Evolutionary conservation across 371 early-diverging fungal genomes (phyloP).

Genomic region (Phascolomyces articulosus): DNA sequence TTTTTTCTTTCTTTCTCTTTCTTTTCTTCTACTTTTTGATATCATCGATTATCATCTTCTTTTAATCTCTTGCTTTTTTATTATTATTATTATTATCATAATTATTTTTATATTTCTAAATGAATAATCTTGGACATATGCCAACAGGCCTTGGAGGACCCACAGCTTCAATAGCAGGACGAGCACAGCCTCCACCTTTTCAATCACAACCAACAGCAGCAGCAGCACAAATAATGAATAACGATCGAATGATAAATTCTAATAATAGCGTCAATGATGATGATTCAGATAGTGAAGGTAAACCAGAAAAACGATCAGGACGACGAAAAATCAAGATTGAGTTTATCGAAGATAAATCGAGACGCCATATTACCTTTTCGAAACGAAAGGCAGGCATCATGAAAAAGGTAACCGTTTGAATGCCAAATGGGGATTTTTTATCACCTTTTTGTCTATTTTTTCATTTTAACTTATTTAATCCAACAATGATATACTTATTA

Average conservation of each 20-base stretch:
- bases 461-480: background rate
- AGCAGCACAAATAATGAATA: background rate
- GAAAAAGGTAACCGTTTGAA: constrained; percentile 78
- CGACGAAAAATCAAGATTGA: constrained; percentile 94
- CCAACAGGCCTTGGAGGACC: constrained; percentile 1
- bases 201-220: background rate
- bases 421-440: background rate
- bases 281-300: constrained; percentile 22
- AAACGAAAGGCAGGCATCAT: constrained; percentile 98
- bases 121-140: constrained; percentile 4
- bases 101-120: background rate
- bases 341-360: constrained; percentile 90
- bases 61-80: background rate
- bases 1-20: background rate
- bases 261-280: constrained; percentile 12
- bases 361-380: constrained; percentile 95
- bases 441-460: background rate
- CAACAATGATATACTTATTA: background rate
- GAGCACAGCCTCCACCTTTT: background rate
- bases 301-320: constrained; percentile 61
- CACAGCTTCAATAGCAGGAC: background rate
- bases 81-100: background rate
- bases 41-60: too few relatives aligned
- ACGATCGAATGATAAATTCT: constrained; percentile 1
- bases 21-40: too few relatives aligned